Conservation (phyloP, 2,329 filamentous ascomycete species). For the Monilinia laxa region DNA sequence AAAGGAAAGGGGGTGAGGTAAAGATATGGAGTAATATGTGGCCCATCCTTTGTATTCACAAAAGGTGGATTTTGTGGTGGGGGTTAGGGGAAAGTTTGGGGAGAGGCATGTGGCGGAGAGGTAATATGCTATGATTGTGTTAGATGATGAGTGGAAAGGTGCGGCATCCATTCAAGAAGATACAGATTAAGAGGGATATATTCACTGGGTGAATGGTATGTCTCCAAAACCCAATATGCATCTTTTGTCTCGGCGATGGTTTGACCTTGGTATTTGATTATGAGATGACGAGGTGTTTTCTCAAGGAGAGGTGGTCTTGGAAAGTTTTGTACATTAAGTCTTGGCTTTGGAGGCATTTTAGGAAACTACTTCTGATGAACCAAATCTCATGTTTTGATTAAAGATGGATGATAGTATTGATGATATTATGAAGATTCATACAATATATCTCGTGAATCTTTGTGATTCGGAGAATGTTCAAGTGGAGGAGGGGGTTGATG, state of each 20-base stretch:
- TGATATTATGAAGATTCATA: neutral
- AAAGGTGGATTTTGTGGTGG: conserved; percentile 47
- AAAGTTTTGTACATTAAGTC: conserved; percentile 56
- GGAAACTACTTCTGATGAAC: neutral
- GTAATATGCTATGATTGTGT: conserved; percentile 53
- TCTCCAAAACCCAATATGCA: conserved; percentile 62
- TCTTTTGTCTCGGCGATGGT: conserved; percentile 58
- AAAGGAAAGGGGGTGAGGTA: conserved; percentile 37
- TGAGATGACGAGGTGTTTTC: conserved; percentile 52
- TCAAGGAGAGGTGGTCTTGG: conserved; percentile 59
- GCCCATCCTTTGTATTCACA: conserved; percentile 63
- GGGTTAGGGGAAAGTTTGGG: conserved; percentile 45
- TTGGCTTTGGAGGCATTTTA: conserved; percentile 45
- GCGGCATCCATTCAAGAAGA: neutral
- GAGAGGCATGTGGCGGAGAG: conserved; percentile 53
- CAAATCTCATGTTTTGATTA: neutral
- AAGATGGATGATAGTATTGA: neutral
- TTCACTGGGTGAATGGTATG: conserved; percentile 59
- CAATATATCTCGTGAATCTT: neutral
- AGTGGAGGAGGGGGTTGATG: neutral
- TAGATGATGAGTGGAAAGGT: conserved; percentile 6
- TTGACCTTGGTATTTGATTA: conserved; percentile 55
- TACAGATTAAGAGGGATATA: neutral
- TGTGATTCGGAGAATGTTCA: neutral
- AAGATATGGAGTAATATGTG: conserved; percentile 55